Base-by-base conservation (phyloP, 345 rosid genomes). In the Bruguiera gymnorhiza region DNA sequence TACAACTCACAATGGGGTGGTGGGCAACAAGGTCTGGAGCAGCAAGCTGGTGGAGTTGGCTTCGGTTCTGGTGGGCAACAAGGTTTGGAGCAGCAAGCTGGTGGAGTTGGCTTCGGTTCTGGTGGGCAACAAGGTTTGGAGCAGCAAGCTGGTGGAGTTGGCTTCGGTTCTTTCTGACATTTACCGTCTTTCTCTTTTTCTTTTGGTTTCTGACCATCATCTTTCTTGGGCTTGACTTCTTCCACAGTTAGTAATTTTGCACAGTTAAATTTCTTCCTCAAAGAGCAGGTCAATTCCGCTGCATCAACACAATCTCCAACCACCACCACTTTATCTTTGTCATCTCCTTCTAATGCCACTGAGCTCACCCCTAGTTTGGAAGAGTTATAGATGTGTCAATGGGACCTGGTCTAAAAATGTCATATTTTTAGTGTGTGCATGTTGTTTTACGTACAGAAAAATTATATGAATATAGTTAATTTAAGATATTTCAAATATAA, bases 241-340 rank as follows among this genome's bases (percentile, higher is more conserved):
- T 56, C 30, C 60, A 56, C 30, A 2, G 18, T 23, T 10, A 56
- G 2, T 15, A 56, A 56, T 5, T 5, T 0, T 56, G 30, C 60
- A 15, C 16, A 13, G 60, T 56, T 23, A 23, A 56, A 56, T 56
- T 56, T 56, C 60, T 56, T 56, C 30, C 60, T 56, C 29, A 56
- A 24, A 56, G 18, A 56, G 16, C 30, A 23, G 30, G 60, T 56
- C 30, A 56, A 10, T 56, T 3, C 18, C 3, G 76, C 82, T 43
- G 81, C 83, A 66, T 85, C 86, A 6, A 83, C 66, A 9, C 70
- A 78, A 0, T 79, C 75, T 26, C 88, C 85, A 0, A 72, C n/a
- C 57, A 85, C 79, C 34, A 75, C 69, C 67, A 85, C 54, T 43
- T 10, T 39, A 2, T 39, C 15, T 39, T 66, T 63, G 32, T 55